These are phyloP conservation scores for Ophiosphaerella korrae DNA, from an alignment of 2,329 filamentous ascomycete species.

Conservation along the genomic window DNA sequence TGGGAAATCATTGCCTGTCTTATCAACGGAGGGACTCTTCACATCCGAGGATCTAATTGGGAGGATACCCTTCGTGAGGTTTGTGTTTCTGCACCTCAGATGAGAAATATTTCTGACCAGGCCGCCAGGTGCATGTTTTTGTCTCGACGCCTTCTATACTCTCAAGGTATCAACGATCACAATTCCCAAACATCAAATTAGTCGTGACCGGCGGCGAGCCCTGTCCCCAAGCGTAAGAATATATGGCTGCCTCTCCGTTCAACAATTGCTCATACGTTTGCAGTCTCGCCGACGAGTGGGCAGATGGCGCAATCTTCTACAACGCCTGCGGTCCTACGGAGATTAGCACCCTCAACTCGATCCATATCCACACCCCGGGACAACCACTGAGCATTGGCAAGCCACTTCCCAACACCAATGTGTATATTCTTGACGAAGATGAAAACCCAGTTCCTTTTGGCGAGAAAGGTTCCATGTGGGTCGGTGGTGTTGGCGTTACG, in stretches of 20 bases:
- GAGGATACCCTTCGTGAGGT: conserved; percentile 54
- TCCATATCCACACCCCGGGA: conserved; percentile 57
- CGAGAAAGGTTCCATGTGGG: conserved; percentile 61
- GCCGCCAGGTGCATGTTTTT: conserved; percentile 47
- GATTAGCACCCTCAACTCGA: conserved; percentile 64
- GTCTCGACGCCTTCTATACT: conserved; percentile 63
- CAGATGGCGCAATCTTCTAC: conserved; percentile 48
- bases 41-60: conserved; percentile 59
- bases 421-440: conserved; percentile 60
- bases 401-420: conserved; percentile 62
- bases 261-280: conserved; percentile 1
- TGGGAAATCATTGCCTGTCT: conserved; percentile 64
- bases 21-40: conserved; percentile 63
- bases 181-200: conserved; percentile 58
- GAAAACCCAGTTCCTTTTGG: conserved; percentile 54
- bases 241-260: background rate
- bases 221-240: conserved; percentile 51
- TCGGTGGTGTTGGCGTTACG: conserved; percentile 61
- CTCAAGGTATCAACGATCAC: conserved; percentile 53
- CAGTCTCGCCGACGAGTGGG: conserved; percentile 62
- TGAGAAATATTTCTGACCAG: too few relatives aligned
- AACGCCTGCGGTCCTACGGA: conserved; percentile 67
- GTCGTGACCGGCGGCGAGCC: conserved; percentile 62
- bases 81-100: conserved; percentile 36
- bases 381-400: conserved; percentile 58